Evolutionary conservation across 1,284 basidiomycete genomes (phyloP).

Genomic region (Sphaerobolus stellatus): DNA sequence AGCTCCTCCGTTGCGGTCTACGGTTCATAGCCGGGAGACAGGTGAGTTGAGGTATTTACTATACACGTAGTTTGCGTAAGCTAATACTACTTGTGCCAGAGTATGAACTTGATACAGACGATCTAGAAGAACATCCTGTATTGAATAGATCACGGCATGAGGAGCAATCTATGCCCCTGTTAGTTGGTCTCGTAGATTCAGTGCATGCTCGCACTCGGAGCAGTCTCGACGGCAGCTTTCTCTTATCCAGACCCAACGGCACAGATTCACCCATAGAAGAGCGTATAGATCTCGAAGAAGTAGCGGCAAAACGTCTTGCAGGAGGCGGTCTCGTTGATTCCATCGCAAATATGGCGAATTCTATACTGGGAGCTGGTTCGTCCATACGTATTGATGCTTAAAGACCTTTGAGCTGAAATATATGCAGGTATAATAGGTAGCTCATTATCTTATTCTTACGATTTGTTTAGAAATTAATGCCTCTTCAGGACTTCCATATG

Average conservation of each 20-base stretch:
- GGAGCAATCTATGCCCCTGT: conserved; percentile 63
- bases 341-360: conserved; percentile 94
- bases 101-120: conserved; percentile 75
- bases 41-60: conserved; percentile 48
- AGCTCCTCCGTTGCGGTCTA: conserved; percentile 65
- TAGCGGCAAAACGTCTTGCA: conserved; percentile 62
- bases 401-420: conserved; percentile 7
- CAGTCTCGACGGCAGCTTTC: too few relatives aligned
- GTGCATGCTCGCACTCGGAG: conserved; percentile 51
- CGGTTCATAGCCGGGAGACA: conserved; percentile 68
- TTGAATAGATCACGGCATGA: conserved; percentile 28
- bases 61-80: conserved; percentile 7
- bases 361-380: conserved; percentile 90
- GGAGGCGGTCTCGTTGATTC: conserved; percentile 84
- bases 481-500: conserved; percentile 80
- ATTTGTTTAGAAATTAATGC: not conserved
- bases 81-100: conserved; percentile 43
- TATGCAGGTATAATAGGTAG: conserved; percentile 80
- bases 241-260: too few relatives aligned
- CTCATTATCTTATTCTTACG: conserved; percentile 19
- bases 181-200: conserved; percentile 70
- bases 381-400: conserved; percentile 9
- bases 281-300: conserved; percentile 62
- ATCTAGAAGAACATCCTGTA: conserved; percentile 59
- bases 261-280: conserved; percentile 42